Conservation (phyloP, 208 protist genomes). For the Porcisia hertigi region DNA sequence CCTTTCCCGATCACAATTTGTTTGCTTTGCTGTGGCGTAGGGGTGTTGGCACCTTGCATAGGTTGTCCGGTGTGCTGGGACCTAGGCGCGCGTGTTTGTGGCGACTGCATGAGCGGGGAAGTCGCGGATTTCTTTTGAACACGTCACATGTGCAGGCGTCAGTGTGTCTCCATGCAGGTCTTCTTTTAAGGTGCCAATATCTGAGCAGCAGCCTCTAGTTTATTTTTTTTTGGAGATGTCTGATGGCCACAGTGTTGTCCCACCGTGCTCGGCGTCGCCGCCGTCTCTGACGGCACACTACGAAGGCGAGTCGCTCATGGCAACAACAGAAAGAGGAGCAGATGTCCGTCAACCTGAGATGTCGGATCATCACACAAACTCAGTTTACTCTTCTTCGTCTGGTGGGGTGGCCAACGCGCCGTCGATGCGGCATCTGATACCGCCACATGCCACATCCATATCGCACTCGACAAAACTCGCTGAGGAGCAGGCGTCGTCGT, state of each 20-base stretch:
- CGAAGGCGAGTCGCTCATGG: not conserved
- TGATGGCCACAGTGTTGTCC: not conserved
- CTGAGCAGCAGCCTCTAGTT: not conserved
- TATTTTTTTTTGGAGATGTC: not conserved
- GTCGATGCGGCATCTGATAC: slow-evolving; percentile 12
- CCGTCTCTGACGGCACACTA: not conserved
- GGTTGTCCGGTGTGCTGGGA: not conserved
- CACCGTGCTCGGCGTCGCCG: not conserved
- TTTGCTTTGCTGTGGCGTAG: not conserved
- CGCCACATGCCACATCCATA: slow-evolving; percentile 5
- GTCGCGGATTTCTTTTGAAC: not conserved
- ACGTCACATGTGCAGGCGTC: not conserved
- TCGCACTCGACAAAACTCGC: not conserved
- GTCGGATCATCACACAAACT: not conserved
- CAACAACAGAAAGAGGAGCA: not conserved
- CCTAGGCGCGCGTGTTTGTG: not conserved
- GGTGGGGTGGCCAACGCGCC: slow-evolving; percentile 8
- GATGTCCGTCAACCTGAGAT: not conserved
- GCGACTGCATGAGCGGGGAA: not conserved
- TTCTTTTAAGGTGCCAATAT: not conserved
- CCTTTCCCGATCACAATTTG: not conserved
- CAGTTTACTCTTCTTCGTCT: not conserved
- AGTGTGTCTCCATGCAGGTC: not conserved
- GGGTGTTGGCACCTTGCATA: not conserved
- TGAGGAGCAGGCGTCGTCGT: not conserved